A percentile compares a stretch with the other conserved stretches of the same genome.
Conservation (phyloP, 225 moss, liverwort and hornwort species). For the Pseudisothecium myosuroides region DNA sequence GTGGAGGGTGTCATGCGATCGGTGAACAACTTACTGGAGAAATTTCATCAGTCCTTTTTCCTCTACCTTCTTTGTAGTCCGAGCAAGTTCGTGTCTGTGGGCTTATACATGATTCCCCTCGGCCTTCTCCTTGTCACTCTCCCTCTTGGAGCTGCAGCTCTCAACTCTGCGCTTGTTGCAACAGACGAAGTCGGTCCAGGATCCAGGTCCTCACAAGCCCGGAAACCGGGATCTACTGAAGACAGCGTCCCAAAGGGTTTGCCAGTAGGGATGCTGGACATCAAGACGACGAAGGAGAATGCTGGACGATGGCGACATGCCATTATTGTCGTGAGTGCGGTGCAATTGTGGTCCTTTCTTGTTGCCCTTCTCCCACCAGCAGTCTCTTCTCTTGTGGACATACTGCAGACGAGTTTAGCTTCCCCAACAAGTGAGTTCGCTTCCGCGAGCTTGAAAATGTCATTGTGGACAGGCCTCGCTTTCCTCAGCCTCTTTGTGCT, state of each 20-base stretch:
- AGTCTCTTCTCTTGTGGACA: conserved; percentile 34
- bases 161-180: conserved; percentile 33
- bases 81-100: conserved; percentile 79
- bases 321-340: conserved; percentile 42
- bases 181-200: neutral
- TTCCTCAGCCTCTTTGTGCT: conserved; percentile 10
- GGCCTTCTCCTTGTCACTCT: conserved; percentile 75
- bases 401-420: conserved; percentile 23
- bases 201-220: neutral
- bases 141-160: conserved; percentile 77
- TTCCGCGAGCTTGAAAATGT: conserved; percentile 40
- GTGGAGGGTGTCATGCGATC: conserved; percentile 87
- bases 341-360: conserved; percentile 63
- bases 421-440: conserved; percentile 19
- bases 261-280: conserved; percentile 2
- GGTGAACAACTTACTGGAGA: conserved; percentile 90
- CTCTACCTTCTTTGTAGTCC: conserved; percentile 77
- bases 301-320: conserved; percentile 57
- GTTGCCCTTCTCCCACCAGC: conserved; percentile 39
- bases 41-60: conserved; percentile 97
- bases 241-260: neutral
- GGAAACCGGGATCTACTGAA: neutral
- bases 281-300: conserved; percentile 29
- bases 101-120: conserved; percentile 90
- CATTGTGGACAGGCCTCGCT: conserved; percentile 23